Base-by-base conservation (phyloP, 169 alveolate species). In the Plasmodium gallinaceum region DNA sequence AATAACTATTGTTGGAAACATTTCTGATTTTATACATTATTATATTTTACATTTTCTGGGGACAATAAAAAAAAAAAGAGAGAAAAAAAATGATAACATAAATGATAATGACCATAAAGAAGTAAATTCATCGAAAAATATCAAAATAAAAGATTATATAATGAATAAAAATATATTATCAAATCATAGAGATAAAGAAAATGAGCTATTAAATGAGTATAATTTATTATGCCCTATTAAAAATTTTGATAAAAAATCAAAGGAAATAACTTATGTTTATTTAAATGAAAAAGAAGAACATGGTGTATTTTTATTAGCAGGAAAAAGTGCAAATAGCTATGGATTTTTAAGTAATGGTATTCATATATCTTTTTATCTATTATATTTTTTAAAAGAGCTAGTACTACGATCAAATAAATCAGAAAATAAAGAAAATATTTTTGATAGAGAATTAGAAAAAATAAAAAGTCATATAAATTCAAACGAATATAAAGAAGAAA, bases 311-410 rank as follows among this genome's bases (percentile, higher is more conserved):
- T 93, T 93, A 24, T 87, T 94, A 62, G 95, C 92, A 48, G 97
- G 97, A 58, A 90, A 90, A 72, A 96, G 96, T 20, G 95, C 96
- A 45, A 95, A 95, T 65, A 74, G 93, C 12, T 93, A 95, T 80
- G 97, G 97, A 20, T 80, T 93, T 70, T 68, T 92, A 64, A 88
- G 95, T n/a, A 94, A 94, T 61, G 97, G 96, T n/a, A 57, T 88
- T 37, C 95, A 93, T 90, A 71, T 93, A 78, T 83, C 95, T 24
- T 66, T 88, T 39, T 73, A 57, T 60, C 20, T 71, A 76, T 22
- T 74, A 42, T 70, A 88, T 7, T 88, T 39, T 66, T 37, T 66
- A 37, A 89, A 51, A 45, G 54, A 89, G 37, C n/a, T 88, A 66
- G 64, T 26, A 22, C 6, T 46, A 14, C 20, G 32, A 46, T 18